phyloP scores from a whole-genome alignment of 305 asterid genomes.

The Fraxinus velutina region DNA sequence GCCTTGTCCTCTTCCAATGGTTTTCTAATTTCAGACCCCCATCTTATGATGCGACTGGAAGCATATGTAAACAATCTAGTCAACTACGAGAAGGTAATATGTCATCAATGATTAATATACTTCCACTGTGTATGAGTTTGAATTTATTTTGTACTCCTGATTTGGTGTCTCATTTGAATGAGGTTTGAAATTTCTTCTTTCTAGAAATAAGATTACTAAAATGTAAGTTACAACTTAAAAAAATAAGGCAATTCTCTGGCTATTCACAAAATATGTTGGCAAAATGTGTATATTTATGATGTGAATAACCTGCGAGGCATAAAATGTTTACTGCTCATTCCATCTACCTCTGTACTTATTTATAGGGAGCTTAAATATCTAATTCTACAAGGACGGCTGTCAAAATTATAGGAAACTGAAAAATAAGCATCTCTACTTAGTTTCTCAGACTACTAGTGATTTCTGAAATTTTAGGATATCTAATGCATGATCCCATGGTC shows the following conservation, averaged over 20 bases:
- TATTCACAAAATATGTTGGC: neutral
- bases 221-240: neutral
- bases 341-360: neutral
- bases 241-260: neutral
- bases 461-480: neutral
- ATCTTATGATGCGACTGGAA: slow-evolving; percentile 64
- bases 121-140: slow-evolving; percentile 3
- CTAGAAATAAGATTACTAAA: neutral
- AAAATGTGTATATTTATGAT: neutral
- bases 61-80: slow-evolving; percentile 68
- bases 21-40: slow-evolving; percentile 38
- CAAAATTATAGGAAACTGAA: neutral
- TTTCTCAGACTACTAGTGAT: neutral
- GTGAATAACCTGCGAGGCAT: neutral
- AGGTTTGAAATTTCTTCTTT: neutral
- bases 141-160: neutral
- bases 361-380: neutral
- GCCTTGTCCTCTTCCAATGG: slow-evolving; percentile 42
- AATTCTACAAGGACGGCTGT: neutral
- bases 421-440: neutral
- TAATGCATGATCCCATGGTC: neutral
- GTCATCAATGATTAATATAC: slow-evolving; percentile 8
- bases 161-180: neutral
- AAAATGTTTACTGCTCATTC: neutral
- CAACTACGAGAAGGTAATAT: slow-evolving; percentile 59